Base-by-base conservation (phyloP, 2,329 filamentous ascomycete genomes). In the Claviceps maximensis region DNA sequence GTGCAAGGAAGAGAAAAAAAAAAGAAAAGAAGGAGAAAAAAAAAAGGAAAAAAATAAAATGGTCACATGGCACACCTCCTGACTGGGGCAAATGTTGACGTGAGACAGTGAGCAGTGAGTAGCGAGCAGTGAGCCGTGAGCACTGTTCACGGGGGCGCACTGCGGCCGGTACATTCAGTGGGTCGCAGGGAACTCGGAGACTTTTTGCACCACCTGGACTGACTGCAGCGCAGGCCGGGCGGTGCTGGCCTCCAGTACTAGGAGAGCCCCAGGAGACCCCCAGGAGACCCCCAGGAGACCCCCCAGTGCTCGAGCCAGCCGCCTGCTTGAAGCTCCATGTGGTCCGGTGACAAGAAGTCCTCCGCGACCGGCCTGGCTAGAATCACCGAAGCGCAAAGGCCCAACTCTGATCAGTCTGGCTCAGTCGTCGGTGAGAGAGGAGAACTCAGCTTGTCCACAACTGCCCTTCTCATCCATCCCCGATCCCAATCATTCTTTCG, bases 251-350 rank as follows among this genome's bases (percentile, higher is more conserved):
- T n/a, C n/a, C n/a, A n/a, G n/a, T n/a, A n/a, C 54, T 51, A 50
- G 25, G 25, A 52, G 41, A 25, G 51, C 29, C 57, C 51, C 49
- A 48, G 49, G 51, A 12, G 10, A 25, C 40, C 48, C 52, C 55
- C 55, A 45, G 42, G 47, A 40, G 38, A 27, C 49, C 49, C 46
- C 10, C 12, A 15, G 17, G 13, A 47, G n/a, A n/a, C n/a, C n/a
- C n/a, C n/a, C n/a, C n/a, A n/a, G n/a, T n/a, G n/a, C n/a, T n/a
- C n/a, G n/a, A n/a, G n/a, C n/a, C n/a, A n/a, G n/a, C n/a, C n/a
- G n/a, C n/a, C n/a, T n/a, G n/a, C n/a, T n/a, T n/a, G n/a, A n/a
- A n/a, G n/a, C n/a, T n/a, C n/a, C n/a, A n/a, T n/a, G n/a, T n/a
- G n/a, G n/a, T n/a, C n/a, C n/a, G n/a, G n/a, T n/a, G n/a, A n/a